Conservation (phyloP, 1,284 basidiomycete species). For the Fistulinella cinereoalba region DNA sequence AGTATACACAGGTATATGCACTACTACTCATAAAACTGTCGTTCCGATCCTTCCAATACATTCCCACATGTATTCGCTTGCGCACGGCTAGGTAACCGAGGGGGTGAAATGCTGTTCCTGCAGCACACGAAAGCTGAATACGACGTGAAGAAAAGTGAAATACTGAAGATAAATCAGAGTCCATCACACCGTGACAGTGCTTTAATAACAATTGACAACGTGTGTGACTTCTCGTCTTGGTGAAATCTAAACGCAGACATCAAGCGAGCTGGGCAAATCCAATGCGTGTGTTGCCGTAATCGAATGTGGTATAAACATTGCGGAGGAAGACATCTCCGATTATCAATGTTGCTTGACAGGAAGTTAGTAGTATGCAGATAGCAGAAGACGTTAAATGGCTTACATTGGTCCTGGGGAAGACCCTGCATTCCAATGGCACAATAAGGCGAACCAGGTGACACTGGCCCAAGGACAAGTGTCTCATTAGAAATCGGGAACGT, state of each 20-base stretch:
- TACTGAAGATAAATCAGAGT: too few relatives aligned
- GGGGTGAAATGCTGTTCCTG: too few relatives aligned
- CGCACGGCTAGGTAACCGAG: too few relatives aligned
- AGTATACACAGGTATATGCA: too few relatives aligned
- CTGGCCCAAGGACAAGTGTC: constrained; percentile 13
- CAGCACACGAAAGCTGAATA: too few relatives aligned
- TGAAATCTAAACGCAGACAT: too few relatives aligned
- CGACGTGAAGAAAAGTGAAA: too few relatives aligned
- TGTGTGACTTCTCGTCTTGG: background rate
- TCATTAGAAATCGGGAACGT: constrained; percentile 7
- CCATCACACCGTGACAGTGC: too few relatives aligned
- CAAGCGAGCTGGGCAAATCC: constrained; percentile 18
- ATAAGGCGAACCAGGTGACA: constrained; percentile 7
- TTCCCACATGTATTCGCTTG: too few relatives aligned
- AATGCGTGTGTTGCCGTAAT: constrained; percentile 7
- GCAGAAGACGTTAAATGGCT: background rate
- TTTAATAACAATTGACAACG: background rate
- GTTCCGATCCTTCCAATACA: too few relatives aligned
- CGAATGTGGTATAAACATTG: constrained; percentile 17
- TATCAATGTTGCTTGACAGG: too few relatives aligned
- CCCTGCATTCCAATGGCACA: constrained; percentile 14
- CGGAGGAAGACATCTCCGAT: constrained; percentile 19
- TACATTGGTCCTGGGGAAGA: background rate
- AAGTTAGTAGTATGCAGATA: background rate
- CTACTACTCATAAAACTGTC: too few relatives aligned